Conservation (phyloP, 1,284 basidiomycete genomes). For the Cutaneotrichosporon spelunceum region DNA sequence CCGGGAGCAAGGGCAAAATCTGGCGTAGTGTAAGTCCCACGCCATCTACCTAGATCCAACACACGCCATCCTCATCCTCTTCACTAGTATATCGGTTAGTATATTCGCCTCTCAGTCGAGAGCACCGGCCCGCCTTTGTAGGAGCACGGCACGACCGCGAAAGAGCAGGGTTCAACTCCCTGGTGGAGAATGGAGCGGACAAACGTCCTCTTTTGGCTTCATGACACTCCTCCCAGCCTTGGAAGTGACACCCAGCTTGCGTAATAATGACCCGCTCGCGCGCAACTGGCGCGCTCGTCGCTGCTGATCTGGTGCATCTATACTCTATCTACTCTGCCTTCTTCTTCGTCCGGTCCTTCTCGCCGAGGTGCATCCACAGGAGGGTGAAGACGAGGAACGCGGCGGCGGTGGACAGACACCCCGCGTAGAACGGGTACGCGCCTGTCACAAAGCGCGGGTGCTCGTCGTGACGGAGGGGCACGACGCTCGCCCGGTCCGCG, state of each 20-base stretch:
- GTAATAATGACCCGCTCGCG: too few relatives aligned
- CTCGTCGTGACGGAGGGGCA: conserved; percentile 90
- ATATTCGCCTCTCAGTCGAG: conserved; percentile 1
- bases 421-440: conserved; percentile 91
- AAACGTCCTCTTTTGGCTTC: too few relatives aligned
- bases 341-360: conserved; percentile 52
- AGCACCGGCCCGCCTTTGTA: background rate
- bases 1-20: too few relatives aligned
- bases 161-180: background rate
- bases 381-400: conserved; percentile 79
- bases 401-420: conserved; percentile 78
- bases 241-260: too few relatives aligned
- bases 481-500: conserved; percentile 75
- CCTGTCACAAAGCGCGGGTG: conserved; percentile 91
- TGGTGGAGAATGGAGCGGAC: background rate
- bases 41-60: too few relatives aligned
- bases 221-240: too few relatives aligned
- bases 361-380: conserved; percentile 70
- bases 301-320: conserved; percentile 4
- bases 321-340: conserved; percentile 41
- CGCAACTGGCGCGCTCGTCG: too few relatives aligned
- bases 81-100: conserved; percentile 1
- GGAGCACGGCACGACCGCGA: background rate
- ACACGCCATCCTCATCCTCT: background rate
- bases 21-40: too few relatives aligned